Evolutionary conservation across 2,329 filamentous ascomycete species (phyloP).

Genomic region (Calonectria multiphialidica): DNA sequence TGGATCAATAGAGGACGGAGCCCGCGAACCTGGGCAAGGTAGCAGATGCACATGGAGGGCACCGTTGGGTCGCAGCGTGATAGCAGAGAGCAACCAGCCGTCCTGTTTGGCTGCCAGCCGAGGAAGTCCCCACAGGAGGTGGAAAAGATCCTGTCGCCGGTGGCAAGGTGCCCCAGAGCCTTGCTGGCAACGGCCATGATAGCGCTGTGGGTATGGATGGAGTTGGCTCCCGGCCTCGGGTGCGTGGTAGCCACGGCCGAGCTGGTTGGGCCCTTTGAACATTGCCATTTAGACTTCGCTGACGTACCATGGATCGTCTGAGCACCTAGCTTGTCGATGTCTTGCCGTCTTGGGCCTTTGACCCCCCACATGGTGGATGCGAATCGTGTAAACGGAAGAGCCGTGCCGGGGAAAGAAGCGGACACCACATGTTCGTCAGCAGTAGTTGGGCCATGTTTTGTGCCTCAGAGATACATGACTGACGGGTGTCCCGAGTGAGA

Average conservation of each 20-base stretch:
- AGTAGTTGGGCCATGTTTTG: neutral
- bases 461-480: neutral
- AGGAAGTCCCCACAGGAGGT: neutral
- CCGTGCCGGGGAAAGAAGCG: conserved; percentile 29
- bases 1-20: neutral
- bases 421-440: neutral
- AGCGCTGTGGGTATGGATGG: neutral
- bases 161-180: conserved; percentile 4
- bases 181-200: neutral
- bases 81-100: neutral
- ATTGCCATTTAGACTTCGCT: conserved; percentile 16
- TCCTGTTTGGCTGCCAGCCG: neutral
- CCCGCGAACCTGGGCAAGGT: conserved; percentile 1
- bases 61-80: conserved; percentile 14
- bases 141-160: conserved; percentile 6
- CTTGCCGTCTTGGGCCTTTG: conserved; percentile 33
- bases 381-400: conserved; percentile 28
- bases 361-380: conserved; percentile 5
- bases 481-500: neutral
- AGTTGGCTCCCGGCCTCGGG: conserved; percentile 2
- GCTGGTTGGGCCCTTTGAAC: conserved; percentile 18
- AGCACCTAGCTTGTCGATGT: conserved; percentile 24
- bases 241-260: conserved; percentile 21
- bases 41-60: conserved; percentile 14
- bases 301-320: conserved; percentile 21